Base-by-base conservation (phyloP, 257 asterid genomes). In the Oldenlandia corymbosa region DNA sequence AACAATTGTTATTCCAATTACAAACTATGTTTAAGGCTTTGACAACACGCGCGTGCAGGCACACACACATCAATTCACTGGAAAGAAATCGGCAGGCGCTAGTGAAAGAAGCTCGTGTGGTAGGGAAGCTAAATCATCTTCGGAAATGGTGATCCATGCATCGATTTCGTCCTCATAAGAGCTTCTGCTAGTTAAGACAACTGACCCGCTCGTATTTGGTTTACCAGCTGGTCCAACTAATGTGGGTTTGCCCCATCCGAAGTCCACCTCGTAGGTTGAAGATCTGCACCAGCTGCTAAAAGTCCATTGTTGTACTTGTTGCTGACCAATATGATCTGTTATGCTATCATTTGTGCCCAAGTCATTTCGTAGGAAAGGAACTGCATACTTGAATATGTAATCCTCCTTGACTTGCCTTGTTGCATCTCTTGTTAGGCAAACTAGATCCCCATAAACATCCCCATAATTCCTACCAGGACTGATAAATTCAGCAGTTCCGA, bases 221-320 rank as follows among this genome's bases (percentile, higher is more conserved):
- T 69, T 28, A 2, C 65, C 23, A 3, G 72, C 64, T 0, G 76
- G 54, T 60, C 78, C 59, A 4, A 58, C 73, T 75, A 74, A 65
- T 30, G n/a, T 24, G 1, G 82, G 85, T 60, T 32, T 64, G 1
- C 78, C 82, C 85, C 85, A 68, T 18, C 85, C 82, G 45, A 60
- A 80, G 31, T 80, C 82, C 64, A 68, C 80, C 23, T 76, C 82
- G 12, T 76, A 76, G 20, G 60, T 23, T 14, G 84, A 73, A 70
- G 76, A 76, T 49, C 76, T 64, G 54, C 68, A 64, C 81, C 75
- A 79, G 5, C 80, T 65, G 60, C 74, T 73, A 50, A 79, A 79
- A 36, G 2, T 12, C 48, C 46, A 5, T 41, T 41, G 70, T 7
- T 26, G 43, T 27, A 1, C 39, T 34, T 34, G 41, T 52, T 62